A percentile compares a stretch with the other conserved stretches of the same genome.
Evolutionary conservation across 2,329 filamentous ascomycete genomes (phyloP).

Genomic region (Nemania diffusa): DNA sequence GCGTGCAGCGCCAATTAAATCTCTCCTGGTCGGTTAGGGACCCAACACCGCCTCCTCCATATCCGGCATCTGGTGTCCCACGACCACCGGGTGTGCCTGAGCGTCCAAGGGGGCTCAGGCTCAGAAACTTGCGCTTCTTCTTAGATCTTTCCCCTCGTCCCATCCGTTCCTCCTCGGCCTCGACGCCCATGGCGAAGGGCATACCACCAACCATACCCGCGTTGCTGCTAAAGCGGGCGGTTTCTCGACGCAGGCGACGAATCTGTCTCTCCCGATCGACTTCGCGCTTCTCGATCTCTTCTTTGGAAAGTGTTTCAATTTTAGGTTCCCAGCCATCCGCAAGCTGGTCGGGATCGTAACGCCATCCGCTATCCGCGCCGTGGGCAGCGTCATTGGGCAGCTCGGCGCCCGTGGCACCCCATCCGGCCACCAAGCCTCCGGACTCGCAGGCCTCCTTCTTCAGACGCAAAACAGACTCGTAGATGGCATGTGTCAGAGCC

Average conservation of each 20-base stretch:
- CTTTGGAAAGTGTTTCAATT: conserved; percentile 84
- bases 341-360: conserved; percentile 91
- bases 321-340: conserved; percentile 87
- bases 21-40: conserved; percentile 81
- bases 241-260: conserved; percentile 85
- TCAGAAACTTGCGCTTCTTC: conserved; percentile 93
- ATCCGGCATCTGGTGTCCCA: conserved; percentile 83
- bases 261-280: conserved; percentile 93
- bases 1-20: conserved; percentile 84
- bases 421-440: conserved; percentile 82
- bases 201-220: conserved; percentile 82
- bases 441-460: conserved; percentile 98
- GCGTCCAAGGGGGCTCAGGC: conserved; percentile 81
- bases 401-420: conserved; percentile 73
- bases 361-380: conserved; percentile 87
- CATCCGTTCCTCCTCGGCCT: conserved; percentile 81
- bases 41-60: conserved; percentile 73
- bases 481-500: conserved; percentile 94
- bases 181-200: conserved; percentile 65
- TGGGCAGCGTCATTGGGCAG: conserved; percentile 91
- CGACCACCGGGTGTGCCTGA: conserved; percentile 74
- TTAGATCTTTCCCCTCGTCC: conserved; percentile 92
- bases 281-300: conserved; percentile 97
- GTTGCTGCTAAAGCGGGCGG: conserved; percentile 89
- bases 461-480: conserved; percentile 88